phyloP scores from a whole-genome alignment of 1,284 basidiomycete genomes.

The Boletus mariae region DNA sequence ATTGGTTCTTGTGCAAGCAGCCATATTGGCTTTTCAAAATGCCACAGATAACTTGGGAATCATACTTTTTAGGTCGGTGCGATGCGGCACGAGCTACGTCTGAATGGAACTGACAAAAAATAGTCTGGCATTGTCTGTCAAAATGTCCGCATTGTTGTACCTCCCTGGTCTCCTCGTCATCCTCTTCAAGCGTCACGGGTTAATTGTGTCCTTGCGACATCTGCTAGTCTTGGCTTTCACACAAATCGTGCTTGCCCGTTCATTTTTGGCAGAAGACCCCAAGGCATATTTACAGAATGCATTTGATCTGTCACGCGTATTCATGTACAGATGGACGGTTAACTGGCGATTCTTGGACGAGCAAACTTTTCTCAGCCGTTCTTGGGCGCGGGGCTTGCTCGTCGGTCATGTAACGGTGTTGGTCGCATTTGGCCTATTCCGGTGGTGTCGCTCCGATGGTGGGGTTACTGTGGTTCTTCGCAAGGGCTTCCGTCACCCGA shows the following conservation, averaged over 20 bases:
- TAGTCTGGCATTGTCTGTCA: constrained; percentile 86
- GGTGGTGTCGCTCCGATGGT: constrained; percentile 70
- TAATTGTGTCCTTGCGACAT: constrained; percentile 54
- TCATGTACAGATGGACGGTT: constrained; percentile 96
- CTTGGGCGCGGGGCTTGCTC: constrained; percentile 65
- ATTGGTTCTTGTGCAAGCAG: constrained; percentile 57
- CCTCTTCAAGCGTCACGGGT: constrained; percentile 70
- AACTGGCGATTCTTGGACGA: constrained; percentile 93
- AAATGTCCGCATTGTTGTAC: constrained; percentile 96
- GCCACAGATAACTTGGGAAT: constrained; percentile 61
- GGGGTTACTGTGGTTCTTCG: constrained; percentile 54
- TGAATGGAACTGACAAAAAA: constrained; percentile 9
- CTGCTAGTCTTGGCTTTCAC: constrained; percentile 49
- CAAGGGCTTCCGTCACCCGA: constrained; percentile 54
- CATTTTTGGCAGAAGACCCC: constrained; percentile 68
- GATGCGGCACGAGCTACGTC: not conserved
- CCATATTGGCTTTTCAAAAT: constrained; percentile 59
- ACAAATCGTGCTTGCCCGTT: constrained; percentile 65
- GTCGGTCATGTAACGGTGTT: constrained; percentile 62
- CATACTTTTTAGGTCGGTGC: constrained; percentile 68
- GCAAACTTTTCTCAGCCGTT: constrained; percentile 63
- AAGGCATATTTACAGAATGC: constrained; percentile 71
- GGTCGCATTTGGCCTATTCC: constrained; percentile 64
- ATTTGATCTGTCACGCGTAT: constrained; percentile 87
- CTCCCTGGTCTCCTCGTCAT: constrained; percentile 84